These are phyloP conservation scores for Micractinium conductrix DNA, from an alignment of 139 green algal genomes.

Conservation along the genomic window DNA sequence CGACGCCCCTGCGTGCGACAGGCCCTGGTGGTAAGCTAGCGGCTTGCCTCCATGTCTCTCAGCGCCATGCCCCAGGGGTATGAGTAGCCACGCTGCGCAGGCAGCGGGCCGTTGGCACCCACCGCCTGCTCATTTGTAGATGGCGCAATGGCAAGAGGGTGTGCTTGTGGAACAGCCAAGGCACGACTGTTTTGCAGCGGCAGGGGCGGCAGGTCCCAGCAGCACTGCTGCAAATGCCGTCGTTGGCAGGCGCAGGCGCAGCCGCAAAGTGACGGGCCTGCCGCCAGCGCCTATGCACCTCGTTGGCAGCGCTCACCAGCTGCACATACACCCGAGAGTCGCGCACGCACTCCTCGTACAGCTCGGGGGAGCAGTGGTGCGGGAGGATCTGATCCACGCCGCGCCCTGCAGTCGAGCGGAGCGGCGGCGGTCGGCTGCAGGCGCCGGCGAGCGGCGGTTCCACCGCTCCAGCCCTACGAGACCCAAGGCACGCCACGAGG, in stretches of 20 bases:
- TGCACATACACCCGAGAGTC: slow-evolving; percentile 18
- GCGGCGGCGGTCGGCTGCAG: background rate
- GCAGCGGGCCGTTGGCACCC: slow-evolving; percentile 27
- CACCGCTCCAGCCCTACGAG: background rate
- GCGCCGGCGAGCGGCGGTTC: background rate
- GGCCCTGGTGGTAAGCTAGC: background rate
- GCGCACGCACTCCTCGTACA: slow-evolving; percentile 22
- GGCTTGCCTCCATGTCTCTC: slow-evolving; percentile 8
- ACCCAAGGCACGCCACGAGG: background rate
- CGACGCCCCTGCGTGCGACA: background rate
- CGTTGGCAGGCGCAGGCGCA: background rate
- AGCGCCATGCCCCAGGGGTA: slow-evolving; percentile 34
- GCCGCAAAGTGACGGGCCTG: no score
- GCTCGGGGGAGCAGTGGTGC: slow-evolving; percentile 9
- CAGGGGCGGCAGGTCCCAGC: background rate
- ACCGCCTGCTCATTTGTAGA: background rate
- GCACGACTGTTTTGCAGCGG: background rate
- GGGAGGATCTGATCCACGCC: slow-evolving; percentile 29
- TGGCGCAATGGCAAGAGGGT: no score
- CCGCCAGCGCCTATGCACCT: no score
- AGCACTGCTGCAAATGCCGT: background rate
- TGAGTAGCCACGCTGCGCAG: background rate
- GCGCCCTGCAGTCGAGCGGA: background rate
- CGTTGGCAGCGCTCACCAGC: background rate
- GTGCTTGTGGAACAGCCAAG: background rate